Evolutionary conservation across 2,329 filamentous ascomycete species (phyloP).

Genomic region (Aspergillus sp.): DNA sequence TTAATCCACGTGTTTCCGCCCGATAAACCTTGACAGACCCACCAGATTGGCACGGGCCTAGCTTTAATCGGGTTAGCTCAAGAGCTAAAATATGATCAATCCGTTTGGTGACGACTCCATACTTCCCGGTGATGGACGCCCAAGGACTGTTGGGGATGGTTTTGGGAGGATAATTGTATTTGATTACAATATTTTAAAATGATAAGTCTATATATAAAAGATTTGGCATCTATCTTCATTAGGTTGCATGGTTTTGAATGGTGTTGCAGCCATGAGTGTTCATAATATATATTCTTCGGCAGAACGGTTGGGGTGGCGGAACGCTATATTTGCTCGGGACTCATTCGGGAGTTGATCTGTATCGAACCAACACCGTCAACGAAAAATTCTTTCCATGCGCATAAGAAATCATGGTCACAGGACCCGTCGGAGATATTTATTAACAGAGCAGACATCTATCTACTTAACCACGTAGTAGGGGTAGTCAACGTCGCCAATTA

Average conservation of each 20-base stretch:
- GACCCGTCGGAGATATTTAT: background rate
- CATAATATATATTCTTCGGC: background rate
- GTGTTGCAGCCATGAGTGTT: background rate
- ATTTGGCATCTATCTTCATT: background rate
- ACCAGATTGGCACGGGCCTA: background rate
- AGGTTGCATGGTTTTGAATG: background rate
- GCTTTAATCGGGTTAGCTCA: background rate
- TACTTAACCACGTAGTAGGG: background rate
- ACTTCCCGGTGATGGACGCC: background rate
- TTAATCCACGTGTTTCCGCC: constrained; percentile 3
- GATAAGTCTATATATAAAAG: too few relatives aligned
- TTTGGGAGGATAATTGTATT: background rate
- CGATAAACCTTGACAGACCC: constrained; percentile 1
- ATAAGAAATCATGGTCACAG: too few relatives aligned
- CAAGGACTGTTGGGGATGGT: background rate
- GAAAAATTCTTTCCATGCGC: too few relatives aligned
- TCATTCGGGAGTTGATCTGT: background rate
- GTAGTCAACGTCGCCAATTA: background rate
- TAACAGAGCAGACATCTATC: background rate
- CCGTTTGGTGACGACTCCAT: background rate
- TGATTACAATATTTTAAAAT: too few relatives aligned
- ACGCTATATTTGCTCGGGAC: too few relatives aligned
- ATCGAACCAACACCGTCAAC: too few relatives aligned
- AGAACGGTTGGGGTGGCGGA: too few relatives aligned
- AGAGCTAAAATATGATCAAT: constrained; percentile 8